Evolutionary conservation across 768 basidiomycete genomes (phyloP).

Genomic region (Suillus decipiens): DNA sequence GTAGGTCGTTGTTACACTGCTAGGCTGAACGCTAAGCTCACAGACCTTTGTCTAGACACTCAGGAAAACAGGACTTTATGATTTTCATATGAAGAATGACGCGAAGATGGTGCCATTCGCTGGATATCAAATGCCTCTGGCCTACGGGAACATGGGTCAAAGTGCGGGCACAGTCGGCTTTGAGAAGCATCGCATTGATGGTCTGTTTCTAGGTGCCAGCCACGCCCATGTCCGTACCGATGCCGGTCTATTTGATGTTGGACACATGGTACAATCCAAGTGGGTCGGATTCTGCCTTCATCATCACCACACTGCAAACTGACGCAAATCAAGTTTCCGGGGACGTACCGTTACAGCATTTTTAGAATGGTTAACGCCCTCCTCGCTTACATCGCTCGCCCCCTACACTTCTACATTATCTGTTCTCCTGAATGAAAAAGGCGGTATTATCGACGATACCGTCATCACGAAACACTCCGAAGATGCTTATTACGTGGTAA

Average conservation of each 20-base stretch:
- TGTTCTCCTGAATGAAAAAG: conserved; percentile 82
- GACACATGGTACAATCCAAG: conserved; percentile 97
- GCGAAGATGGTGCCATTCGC: conserved; percentile 98
- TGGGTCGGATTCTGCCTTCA: conserved; percentile 34
- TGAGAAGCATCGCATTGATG: conserved; percentile 12
- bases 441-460: conserved; percentile 96
- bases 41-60: conserved; percentile 34
- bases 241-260: conserved; percentile 93
- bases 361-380: conserved; percentile 89
- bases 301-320: not conserved
- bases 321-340: conserved; percentile 58
- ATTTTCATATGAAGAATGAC: conserved; percentile 80
- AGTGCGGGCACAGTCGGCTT: conserved; percentile 41
- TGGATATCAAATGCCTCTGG: conserved; percentile 91
- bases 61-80: conserved; percentile 76
- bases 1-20: not conserved
- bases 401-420: conserved; percentile 84
- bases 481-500: conserved; percentile 90
- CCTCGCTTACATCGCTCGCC: conserved; percentile 66
- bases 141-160: conserved; percentile 82
- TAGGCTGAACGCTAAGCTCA: not conserved
- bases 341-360: conserved; percentile 79
- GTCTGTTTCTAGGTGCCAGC: conserved; percentile 63
- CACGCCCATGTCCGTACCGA: conserved; percentile 85
- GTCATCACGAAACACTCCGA: conserved; percentile 84